phyloP scores from a whole-genome alignment of 495 filamentous ascomycete genomes.

The Trichoderma orchidacearum region DNA sequence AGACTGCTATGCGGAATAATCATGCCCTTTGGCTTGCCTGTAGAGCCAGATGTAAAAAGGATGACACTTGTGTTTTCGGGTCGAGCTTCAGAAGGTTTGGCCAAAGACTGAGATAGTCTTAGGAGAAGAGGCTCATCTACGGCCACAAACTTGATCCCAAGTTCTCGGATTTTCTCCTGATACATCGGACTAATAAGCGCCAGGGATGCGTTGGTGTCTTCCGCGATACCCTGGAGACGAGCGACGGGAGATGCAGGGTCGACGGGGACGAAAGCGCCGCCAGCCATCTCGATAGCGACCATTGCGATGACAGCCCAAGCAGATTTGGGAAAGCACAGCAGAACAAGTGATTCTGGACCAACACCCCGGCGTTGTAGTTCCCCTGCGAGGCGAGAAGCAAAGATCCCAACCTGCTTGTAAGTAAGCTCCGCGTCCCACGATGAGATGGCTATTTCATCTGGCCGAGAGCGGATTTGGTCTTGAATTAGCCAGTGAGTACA shows the following conservation, averaged over 20 bases:
- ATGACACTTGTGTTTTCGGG: constrained; percentile 25
- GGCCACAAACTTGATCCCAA: background rate
- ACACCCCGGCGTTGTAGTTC: constrained; percentile 11
- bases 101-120: background rate
- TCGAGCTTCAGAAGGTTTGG: background rate
- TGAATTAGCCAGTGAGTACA: background rate
- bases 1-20: constrained; percentile 27
- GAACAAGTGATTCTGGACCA: background rate
- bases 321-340: background rate
- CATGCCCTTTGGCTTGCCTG: constrained; percentile 38
- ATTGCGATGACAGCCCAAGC: background rate
- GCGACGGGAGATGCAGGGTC: background rate
- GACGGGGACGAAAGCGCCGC: background rate
- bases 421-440: constrained; percentile 40
- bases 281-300: background rate
- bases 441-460: constrained; percentile 16
- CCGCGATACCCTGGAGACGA: background rate
- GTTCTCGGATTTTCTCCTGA: background rate
- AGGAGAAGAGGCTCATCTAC: background rate
- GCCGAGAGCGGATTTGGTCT: background rate
- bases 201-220: constrained; percentile 11
- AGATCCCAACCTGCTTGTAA: constrained; percentile 27
- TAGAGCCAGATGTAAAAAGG: constrained; percentile 48
- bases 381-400: constrained; percentile 21
- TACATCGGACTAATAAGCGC: constrained; percentile 16